phyloP scores from a whole-genome alignment of 2,329 filamentous ascomycete species.

The Aureobasidium melanogenum region DNA sequence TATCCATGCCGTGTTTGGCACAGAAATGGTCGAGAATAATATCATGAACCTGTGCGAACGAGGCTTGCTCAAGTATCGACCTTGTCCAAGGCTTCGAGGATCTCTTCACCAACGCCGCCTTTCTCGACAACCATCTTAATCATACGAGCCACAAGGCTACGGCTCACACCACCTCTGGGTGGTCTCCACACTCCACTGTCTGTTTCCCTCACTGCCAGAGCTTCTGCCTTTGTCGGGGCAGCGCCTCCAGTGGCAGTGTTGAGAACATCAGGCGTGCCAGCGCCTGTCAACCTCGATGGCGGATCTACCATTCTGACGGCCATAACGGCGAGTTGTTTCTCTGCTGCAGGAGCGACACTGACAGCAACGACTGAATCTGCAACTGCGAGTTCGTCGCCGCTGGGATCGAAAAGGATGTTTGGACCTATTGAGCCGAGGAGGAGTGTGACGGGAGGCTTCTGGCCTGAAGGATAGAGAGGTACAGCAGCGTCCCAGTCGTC shows the following conservation, averaged over 20 bases:
- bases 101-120: conserved; percentile 76
- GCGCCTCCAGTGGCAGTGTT: conserved; percentile 36
- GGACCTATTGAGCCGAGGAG: conserved; percentile 78
- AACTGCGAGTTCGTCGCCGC: conserved; percentile 82
- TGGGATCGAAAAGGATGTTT: conserved; percentile 91
- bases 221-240: conserved; percentile 30
- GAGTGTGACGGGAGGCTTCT: conserved; percentile 75
- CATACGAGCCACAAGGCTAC: conserved; percentile 62
- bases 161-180: conserved; percentile 72
- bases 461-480: conserved; percentile 52
- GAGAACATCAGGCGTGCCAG: conserved; percentile 39
- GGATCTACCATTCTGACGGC: conserved; percentile 42
- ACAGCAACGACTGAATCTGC: conserved; percentile 84
- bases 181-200: conserved; percentile 70
- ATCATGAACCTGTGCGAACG: neutral
- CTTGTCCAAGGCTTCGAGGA: conserved; percentile 69
- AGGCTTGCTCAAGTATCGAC: conserved; percentile 45
- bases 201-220: conserved; percentile 39
- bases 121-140: conserved; percentile 66
- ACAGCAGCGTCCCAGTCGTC: conserved; percentile 89
- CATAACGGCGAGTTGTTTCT: conserved; percentile 25
- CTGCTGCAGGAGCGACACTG: conserved; percentile 57
- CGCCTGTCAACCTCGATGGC: conserved; percentile 39
- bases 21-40: neutral
- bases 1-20: neutral